Conservation (phyloP, 768 basidiomycete species). For the Boletus sensibilis region DNA sequence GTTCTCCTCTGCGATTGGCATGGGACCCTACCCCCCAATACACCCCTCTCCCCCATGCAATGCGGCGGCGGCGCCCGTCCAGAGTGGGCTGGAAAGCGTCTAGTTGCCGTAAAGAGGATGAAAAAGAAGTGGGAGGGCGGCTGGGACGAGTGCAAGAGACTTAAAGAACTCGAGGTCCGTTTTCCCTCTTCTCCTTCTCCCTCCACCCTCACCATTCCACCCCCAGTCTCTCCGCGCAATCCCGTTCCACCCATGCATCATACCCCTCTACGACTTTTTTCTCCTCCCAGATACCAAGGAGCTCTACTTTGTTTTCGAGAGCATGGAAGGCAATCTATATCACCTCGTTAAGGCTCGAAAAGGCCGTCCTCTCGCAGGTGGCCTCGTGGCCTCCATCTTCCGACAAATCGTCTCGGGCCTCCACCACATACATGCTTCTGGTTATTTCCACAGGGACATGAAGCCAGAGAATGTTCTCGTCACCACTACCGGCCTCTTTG, state of each 20-base stretch:
- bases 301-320: constrained; percentile 99
- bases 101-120: constrained; percentile 98
- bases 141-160: constrained; percentile 93
- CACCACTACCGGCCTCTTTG: constrained; percentile 92
- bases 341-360: constrained; percentile 98
- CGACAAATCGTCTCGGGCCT: constrained; percentile 88
- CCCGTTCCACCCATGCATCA: constrained; percentile 94
- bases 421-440: constrained; percentile 86
- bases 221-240: constrained; percentile 88
- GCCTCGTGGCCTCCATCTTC: constrained; percentile 93
- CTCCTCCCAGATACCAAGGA: constrained; percentile 94
- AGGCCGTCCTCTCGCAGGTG: constrained; percentile 93
- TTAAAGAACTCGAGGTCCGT: constrained; percentile 93
- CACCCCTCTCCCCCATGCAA: constrained; percentile 91
- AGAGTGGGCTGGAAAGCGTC: constrained; percentile 90
- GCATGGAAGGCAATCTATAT: constrained; percentile 99
- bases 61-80: constrained; percentile 88
- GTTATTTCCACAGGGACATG: constrained; percentile 99
- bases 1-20: constrained; percentile 99
- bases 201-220: constrained; percentile 15
- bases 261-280: constrained; percentile 98
- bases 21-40: constrained; percentile 88
- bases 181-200: constrained; percentile 14
- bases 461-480: constrained; percentile 99
- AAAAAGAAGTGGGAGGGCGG: constrained; percentile 97